Percentiles rank a stretch among this genome's conserved stretches.
Conservation (phyloP, 129 eudicot species). For the Pseudognaphalium luteoalbum region DNA sequence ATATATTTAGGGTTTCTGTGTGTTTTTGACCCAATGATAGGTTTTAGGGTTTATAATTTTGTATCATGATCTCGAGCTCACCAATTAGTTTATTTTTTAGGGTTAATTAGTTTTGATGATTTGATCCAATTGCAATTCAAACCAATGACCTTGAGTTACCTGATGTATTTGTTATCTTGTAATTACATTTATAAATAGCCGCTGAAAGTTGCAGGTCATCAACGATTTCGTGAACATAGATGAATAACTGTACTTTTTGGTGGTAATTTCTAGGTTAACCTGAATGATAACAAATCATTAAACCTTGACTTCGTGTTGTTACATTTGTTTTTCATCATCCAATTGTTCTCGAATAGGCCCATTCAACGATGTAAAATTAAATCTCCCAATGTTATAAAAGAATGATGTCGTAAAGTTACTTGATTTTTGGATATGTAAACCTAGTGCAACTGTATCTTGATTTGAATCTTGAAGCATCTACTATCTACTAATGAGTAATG, state of each 20-base stretch:
- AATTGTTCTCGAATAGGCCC: too few species aligned
- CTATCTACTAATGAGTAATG: not conserved
- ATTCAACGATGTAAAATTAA: too few species aligned
- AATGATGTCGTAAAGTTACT: not conserved
- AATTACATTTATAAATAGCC: too few species aligned
- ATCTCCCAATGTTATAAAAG: too few species aligned
- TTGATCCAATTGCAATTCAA: not conserved
- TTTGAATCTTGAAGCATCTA: not conserved
- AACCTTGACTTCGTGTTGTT: not conserved
- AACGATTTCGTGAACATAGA: too few species aligned
- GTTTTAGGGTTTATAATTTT: not conserved
- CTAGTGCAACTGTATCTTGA: not conserved
- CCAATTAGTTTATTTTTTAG: not conserved
- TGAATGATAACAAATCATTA: conserved; percentile 7
- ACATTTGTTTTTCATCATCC: not conserved
- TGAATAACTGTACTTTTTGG: too few species aligned
- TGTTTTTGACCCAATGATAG: conserved; percentile 4
- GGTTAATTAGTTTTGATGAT: conserved; percentile 1
- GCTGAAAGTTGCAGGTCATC: too few species aligned
- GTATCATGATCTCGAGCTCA: not conserved
- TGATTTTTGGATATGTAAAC: not conserved
- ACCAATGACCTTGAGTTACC: not conserved
- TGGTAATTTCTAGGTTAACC: too few species aligned
- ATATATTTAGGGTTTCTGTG: not conserved
- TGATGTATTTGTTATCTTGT: too few species aligned